Evolutionary conservation across 306 rosid species (phyloP).

Genomic region (Argentina anserina): DNA sequence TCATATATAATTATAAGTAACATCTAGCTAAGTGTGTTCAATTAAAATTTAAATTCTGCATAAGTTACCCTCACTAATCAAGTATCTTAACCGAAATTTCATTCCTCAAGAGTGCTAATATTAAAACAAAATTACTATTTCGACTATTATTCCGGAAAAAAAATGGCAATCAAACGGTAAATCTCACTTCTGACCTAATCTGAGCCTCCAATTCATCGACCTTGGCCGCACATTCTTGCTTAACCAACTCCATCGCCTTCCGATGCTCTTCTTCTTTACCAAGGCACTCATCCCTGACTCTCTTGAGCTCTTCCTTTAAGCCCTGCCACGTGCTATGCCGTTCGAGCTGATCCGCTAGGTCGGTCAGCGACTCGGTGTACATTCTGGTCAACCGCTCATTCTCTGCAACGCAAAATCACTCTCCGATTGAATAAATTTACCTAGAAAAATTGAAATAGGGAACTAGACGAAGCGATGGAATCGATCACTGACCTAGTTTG

Average conservation of each 20-base stretch:
- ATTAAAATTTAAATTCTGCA: too few species aligned
- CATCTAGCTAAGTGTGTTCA: too few species aligned
- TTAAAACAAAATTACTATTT: neutral
- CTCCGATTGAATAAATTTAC: neutral
- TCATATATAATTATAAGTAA: too few species aligned
- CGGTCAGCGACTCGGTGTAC: slow-evolving; percentile 45
- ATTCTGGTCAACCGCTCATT: slow-evolving; percentile 46
- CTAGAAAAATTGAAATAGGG: neutral
- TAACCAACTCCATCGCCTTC: slow-evolving; percentile 44
- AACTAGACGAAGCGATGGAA: neutral
- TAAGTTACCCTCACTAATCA: too few species aligned
- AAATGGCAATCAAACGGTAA: neutral
- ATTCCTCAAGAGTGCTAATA: neutral
- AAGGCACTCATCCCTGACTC: slow-evolving; percentile 30
- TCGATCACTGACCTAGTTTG: slow-evolving; percentile 34
- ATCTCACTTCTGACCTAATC: slow-evolving; percentile 39
- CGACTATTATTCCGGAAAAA: neutral
- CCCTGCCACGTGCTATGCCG: slow-evolving; percentile 43
- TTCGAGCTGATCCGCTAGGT: slow-evolving; percentile 65
- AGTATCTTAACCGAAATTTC: neutral
- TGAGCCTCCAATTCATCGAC: slow-evolving; percentile 48
- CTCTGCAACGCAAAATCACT: slow-evolving; percentile 39
- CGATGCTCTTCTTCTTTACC: slow-evolving; percentile 42
- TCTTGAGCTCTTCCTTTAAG: slow-evolving; percentile 54
- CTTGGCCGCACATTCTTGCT: slow-evolving; percentile 44